Conservation (phyloP, 1,284 basidiomycete species). For the Moesziomyces antarcticus region DNA sequence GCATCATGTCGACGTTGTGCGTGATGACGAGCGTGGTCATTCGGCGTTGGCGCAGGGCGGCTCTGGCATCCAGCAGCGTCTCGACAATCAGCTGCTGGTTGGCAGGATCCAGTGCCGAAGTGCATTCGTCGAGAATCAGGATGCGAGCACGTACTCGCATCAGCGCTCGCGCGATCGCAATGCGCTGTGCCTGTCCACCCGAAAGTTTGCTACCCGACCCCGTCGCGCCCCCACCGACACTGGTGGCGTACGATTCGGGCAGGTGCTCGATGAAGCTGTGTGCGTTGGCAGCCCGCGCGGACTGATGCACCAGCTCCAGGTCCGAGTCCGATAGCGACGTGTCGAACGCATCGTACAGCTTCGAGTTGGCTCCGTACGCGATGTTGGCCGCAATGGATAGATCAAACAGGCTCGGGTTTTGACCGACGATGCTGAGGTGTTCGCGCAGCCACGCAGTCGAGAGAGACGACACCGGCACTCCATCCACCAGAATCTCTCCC, state of each 20-base stretch:
- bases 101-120: conserved; percentile 80
- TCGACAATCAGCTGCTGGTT: conserved; percentile 73
- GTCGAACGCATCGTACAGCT: conserved; percentile 12
- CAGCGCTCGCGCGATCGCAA: conserved; percentile 90
- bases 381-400: conserved; percentile 58
- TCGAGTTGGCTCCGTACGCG: conserved; percentile 44
- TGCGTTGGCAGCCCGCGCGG: conserved; percentile 80
- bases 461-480: conserved; percentile 15
- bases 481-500: conserved; percentile 52
- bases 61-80: conserved; percentile 72
- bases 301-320: conserved; percentile 73
- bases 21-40: conserved; percentile 90
- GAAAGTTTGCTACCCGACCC: conserved; percentile 75
- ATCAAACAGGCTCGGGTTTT: conserved; percentile 58
- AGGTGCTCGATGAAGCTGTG: conserved; percentile 86
- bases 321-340: background rate
- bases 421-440: conserved; percentile 57
- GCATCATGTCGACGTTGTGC: conserved; percentile 91
- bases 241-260: conserved; percentile 84
- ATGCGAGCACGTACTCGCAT: conserved; percentile 76
- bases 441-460: conserved; percentile 50
- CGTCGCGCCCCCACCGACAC: conserved; percentile 84
- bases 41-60: conserved; percentile 16
- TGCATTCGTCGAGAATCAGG: conserved; percentile 94
- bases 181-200: conserved; percentile 91